Base-by-base conservation (phyloP, 2,329 filamentous ascomycete genomes). In the Esteya vermicola region DNA sequence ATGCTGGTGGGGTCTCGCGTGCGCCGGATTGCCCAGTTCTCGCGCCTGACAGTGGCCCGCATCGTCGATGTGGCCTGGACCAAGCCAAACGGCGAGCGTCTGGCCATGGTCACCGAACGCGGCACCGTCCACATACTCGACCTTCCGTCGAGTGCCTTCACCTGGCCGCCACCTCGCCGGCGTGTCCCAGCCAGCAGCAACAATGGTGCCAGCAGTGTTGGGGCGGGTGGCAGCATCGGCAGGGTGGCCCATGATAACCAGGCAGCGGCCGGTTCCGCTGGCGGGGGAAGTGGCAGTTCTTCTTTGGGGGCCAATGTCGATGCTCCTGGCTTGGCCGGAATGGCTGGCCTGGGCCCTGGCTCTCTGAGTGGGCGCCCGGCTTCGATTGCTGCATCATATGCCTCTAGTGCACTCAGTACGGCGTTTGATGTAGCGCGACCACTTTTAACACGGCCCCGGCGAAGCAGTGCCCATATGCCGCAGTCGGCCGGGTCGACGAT, bases 121-220 rank as follows among this genome's bases (percentile, higher is more conserved):
- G 86, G 89, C n/a, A 98, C 91, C 9, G 78, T 95, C 10, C 91
- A 98, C 59, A 73, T 96, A 33, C 79, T 94, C 47, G 84, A 94
- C 48, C 74, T 96, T 58, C 85, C 86, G 9, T 69, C 75, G 34
- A 82, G 76, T 46, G 84, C 85, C 5, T 89, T 88, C 50, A 77
- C 82, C 48, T 94, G 88, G 88, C 88, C 88, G 31, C 84, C 86
- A 20, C 78, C 76, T 32, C 69, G 73, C 30, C 66, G 70, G 39
- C 64, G 68, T 14, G n/a, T 9, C 43, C 30, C 33, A 43, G 25
- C 34, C 8, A 59, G 57, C 44, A 62, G 58, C 38, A 52, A 52
- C 28, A 61, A 58, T 43, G 66, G 72, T 28, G 57, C 58, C 8
- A 19, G 16, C 16, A 58, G 61, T 12, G 59, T 64, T 13, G 64